Percentiles rank a stretch among this genome's conserved stretches.
Evolutionary conservation across 352 stramenopile genomes (phyloP).

Genomic region (Phytophthora pisi): DNA sequence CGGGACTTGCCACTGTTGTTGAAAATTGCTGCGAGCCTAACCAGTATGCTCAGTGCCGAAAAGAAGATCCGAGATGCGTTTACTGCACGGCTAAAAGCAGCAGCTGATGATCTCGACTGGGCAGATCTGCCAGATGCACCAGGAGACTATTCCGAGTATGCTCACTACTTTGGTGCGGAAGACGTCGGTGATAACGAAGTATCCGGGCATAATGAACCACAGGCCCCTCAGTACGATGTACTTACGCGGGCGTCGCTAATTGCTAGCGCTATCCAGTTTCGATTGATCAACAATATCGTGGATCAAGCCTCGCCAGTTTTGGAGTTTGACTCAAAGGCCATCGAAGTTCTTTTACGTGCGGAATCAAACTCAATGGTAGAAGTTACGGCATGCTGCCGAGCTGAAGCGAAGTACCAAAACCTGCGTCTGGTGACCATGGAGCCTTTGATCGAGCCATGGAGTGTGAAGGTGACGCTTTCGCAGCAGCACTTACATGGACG

Average conservation of each 20-base stretch:
- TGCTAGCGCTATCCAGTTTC: conserved; percentile 57
- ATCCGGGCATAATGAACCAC: conserved; percentile 11
- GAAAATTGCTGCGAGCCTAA: conserved; percentile 50
- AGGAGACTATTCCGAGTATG: conserved; percentile 42
- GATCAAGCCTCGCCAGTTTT: conserved; percentile 82
- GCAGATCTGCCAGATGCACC: conserved; percentile 38
- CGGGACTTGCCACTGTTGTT: conserved; percentile 74
- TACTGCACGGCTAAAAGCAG: conserved; percentile 37
- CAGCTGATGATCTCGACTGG: conserved; percentile 56
- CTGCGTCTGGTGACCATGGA: conserved; percentile 81
- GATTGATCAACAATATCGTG: conserved; percentile 85
- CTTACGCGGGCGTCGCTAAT: conserved; percentile 40
- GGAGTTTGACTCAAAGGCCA: conserved; percentile 54
- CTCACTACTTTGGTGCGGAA: conserved; percentile 37
- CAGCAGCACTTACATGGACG: conserved; percentile 26
- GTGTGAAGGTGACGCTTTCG: conserved; percentile 47
- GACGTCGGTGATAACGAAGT: conserved; percentile 11
- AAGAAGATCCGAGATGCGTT: conserved; percentile 52
- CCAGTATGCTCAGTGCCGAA: conserved; percentile 46
- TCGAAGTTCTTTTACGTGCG: conserved; percentile 42
- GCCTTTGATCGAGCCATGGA: conserved; percentile 85
- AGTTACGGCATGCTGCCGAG: conserved; percentile 40
- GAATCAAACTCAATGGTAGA: conserved; percentile 45
- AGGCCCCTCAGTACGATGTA: conserved; percentile 24
- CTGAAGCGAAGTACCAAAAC: conserved; percentile 88